Evolutionary conservation across 2,329 filamentous ascomycete genomes (phyloP).

Genomic region (Fusarium camptoceras): DNA sequence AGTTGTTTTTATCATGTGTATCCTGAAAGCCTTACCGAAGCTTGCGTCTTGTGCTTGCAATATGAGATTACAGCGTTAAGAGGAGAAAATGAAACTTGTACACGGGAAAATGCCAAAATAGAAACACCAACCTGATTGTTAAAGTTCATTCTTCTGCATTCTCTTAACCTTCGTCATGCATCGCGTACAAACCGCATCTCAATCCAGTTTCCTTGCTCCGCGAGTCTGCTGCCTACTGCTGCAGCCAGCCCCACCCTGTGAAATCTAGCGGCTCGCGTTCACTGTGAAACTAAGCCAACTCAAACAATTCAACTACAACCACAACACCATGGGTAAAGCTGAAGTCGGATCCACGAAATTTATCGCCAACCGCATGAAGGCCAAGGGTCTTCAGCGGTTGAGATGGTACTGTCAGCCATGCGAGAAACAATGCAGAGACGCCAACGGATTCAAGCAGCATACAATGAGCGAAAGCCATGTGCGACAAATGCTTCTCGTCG

Average conservation of each 20-base stretch:
- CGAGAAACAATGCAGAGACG: constrained; percentile 74
- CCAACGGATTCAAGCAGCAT: constrained; percentile 94
- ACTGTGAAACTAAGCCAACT: constrained; percentile 1
- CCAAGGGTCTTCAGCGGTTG: constrained; percentile 80
- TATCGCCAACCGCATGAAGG: constrained; percentile 90
- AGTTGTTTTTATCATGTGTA: neutral
- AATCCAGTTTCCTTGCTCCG: neutral
- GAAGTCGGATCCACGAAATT: constrained; percentile 93
- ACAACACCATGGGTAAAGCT: constrained; percentile 82
- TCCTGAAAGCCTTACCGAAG: neutral
- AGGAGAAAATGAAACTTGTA: neutral
- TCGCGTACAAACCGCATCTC: neutral
- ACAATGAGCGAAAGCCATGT: constrained; percentile 87
- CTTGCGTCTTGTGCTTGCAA: neutral
- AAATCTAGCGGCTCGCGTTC: neutral
- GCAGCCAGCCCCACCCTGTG: constrained; percentile 1
- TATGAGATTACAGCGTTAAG: neutral
- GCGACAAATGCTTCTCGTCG: constrained; percentile 87
- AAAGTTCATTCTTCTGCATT: accelerated
- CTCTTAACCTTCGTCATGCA: neutral
- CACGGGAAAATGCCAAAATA: accelerated
- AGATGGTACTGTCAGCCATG: constrained; percentile 94
- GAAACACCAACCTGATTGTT: accelerated
- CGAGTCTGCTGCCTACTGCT: neutral
- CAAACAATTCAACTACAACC: constrained; percentile 12